These are phyloP conservation scores for Hyaloperonospora arabidopsidis DNA, from an alignment of 352 stramenopile species.

Conservation along the genomic window DNA sequence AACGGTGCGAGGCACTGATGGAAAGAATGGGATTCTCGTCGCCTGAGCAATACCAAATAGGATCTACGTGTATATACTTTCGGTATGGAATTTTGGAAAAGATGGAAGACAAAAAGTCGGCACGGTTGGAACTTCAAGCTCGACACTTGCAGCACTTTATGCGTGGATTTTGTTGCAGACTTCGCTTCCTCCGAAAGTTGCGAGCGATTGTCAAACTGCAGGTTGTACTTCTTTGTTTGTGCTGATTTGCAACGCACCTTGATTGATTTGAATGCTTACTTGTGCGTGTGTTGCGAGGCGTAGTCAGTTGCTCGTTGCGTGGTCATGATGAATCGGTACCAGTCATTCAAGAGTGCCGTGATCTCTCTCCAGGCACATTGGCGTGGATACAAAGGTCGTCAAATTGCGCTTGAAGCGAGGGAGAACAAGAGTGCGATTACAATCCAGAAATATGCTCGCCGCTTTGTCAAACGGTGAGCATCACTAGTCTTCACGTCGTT, in stretches of 20 bases:
- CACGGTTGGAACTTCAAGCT: constrained; percentile 50
- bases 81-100: constrained; percentile 69
- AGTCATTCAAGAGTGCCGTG: constrained; percentile 47
- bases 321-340: constrained; percentile 66
- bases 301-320: constrained; percentile 80
- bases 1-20: constrained; percentile 53
- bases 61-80: constrained; percentile 74
- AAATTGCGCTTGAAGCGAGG: constrained; percentile 38
- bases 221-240: constrained; percentile 20
- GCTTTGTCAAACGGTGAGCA: constrained; percentile 50
- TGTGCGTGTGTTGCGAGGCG: constrained; percentile 2
- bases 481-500: not conserved
- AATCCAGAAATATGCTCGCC: constrained; percentile 58
- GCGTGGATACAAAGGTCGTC: constrained; percentile 62
- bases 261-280: constrained; percentile 7
- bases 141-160: constrained; percentile 66
- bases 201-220: constrained; percentile 73
- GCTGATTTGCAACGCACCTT: not conserved
- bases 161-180: constrained; percentile 50
- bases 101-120: constrained; percentile 64
- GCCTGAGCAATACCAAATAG: constrained; percentile 72
- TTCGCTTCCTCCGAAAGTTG: constrained; percentile 57
- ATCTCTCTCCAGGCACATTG: constrained; percentile 65
- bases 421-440: constrained; percentile 54
- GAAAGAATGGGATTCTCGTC: constrained; percentile 51